phyloP scores from a whole-genome alignment of 495 filamentous ascomycete species.

The Baudoinia panamericana region DNA sequence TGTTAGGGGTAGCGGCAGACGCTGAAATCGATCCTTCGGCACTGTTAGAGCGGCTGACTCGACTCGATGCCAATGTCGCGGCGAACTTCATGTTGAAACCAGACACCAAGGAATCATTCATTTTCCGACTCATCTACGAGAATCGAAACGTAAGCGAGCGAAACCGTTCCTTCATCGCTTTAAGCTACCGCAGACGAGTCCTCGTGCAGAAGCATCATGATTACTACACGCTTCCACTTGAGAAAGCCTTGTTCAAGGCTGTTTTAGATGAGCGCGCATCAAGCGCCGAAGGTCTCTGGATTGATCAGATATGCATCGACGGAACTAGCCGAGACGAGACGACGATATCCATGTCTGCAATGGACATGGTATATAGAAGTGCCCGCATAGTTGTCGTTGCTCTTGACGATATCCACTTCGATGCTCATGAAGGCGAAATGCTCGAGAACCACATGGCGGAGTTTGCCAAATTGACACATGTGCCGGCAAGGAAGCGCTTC shows the following conservation, averaged over 20 bases:
- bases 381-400: constrained; percentile 25
- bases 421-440: constrained; percentile 15
- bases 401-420: constrained; percentile 24
- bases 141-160: neutral
- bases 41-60: constrained; percentile 2
- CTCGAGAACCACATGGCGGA: constrained; percentile 23
- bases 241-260: constrained; percentile 17
- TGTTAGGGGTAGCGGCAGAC: constrained; percentile 13
- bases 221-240: constrained; percentile 14
- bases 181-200: constrained; percentile 15
- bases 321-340: constrained; percentile 24
- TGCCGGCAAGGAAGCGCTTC: constrained; percentile 18
- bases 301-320: constrained; percentile 28
- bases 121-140: constrained; percentile 13
- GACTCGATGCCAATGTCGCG: constrained; percentile 7
- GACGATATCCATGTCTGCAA: constrained; percentile 23
- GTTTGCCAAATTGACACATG: constrained; percentile 12
- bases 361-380: constrained; percentile 28
- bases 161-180: constrained; percentile 14
- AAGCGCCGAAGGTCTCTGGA: constrained; percentile 14
- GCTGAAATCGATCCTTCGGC: constrained; percentile 6
- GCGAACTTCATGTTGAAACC: constrained; percentile 15
- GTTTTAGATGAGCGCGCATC: constrained; percentile 16
- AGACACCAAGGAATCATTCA: constrained; percentile 14
- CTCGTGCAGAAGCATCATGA: constrained; percentile 13